phyloP scores from a whole-genome alignment of 257 asterid genomes.

The Solanum peruvianum region DNA sequence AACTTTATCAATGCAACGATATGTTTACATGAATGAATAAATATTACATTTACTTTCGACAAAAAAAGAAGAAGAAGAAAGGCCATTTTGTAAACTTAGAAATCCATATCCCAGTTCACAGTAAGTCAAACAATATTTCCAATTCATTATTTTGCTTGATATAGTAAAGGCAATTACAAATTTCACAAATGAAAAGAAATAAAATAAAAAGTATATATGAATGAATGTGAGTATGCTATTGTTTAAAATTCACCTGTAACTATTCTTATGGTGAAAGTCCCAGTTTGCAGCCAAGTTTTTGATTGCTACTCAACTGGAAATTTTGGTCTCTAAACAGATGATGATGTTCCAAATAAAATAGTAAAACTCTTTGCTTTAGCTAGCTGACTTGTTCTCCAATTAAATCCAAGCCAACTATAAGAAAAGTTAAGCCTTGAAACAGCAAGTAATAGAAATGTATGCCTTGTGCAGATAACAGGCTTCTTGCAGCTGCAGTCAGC shows the following conservation, averaged over 20 bases:
- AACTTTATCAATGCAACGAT: not conserved
- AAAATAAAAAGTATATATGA: constrained; percentile 1
- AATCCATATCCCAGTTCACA: not conserved
- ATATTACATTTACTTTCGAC: no score
- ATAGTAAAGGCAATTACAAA: constrained; percentile 1
- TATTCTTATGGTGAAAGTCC: constrained; percentile 8
- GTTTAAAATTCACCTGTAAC: constrained; percentile 4
- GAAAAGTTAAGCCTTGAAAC: constrained; percentile 77
- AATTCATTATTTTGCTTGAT: not conserved
- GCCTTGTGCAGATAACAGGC: constrained; percentile 76
- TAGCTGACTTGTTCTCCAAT: constrained; percentile 85
- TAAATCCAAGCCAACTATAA: constrained; percentile 76
- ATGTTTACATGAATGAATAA: not conserved
- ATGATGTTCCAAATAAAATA: constrained; percentile 1
- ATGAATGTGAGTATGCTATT: constrained; percentile 6
- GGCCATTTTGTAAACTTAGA: not conserved
- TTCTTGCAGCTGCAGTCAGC: constrained; percentile 80
- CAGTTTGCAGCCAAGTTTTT: constrained; percentile 11
- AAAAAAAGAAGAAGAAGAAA: not conserved
- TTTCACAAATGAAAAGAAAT: constrained; percentile 7
- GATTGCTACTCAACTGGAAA: constrained; percentile 8
- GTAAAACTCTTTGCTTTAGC: not conserved
- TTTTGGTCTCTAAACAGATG: constrained; percentile 12
- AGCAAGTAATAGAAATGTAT: constrained; percentile 84
- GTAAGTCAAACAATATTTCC: not conserved